These are phyloP conservation scores for Pichia gijzeniarum DNA, from an alignment of 805 yeast species.

Conservation along the genomic window DNA sequence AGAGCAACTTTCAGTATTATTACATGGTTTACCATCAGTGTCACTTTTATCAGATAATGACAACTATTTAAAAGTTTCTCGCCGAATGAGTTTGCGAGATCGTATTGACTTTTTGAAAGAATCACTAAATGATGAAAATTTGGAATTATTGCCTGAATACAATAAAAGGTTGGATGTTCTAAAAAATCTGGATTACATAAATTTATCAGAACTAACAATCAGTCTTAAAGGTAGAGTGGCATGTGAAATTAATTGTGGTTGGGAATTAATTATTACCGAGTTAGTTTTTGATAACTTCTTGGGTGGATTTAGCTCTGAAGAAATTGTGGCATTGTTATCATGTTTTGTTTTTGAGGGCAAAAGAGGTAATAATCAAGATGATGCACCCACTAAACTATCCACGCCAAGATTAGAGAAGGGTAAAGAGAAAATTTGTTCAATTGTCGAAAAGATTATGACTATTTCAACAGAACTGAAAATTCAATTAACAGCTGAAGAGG, in stretches of 20 bases:
- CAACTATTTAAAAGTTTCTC: slow-evolving; percentile 31
- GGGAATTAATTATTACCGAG: slow-evolving; percentile 87
- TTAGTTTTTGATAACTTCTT: slow-evolving; percentile 84
- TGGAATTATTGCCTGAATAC: slow-evolving; percentile 88
- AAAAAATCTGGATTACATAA: slow-evolving; percentile 73
- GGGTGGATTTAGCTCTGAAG: slow-evolving; percentile 91
- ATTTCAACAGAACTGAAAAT: slow-evolving; percentile 67
- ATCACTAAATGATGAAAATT: slow-evolving; percentile 76
- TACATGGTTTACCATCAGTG: slow-evolving; percentile 23
- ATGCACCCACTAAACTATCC: slow-evolving; percentile 36
- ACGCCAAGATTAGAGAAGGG: slow-evolving; percentile 82
- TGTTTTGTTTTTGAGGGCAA: slow-evolving; percentile 91
- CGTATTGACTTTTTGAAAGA: slow-evolving; percentile 52
- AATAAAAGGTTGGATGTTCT: slow-evolving; percentile 81
- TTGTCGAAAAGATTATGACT: slow-evolving; percentile 54
- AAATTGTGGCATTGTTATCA: slow-evolving; percentile 89
- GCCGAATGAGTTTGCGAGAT: slow-evolving; percentile 38
- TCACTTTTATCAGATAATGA: slow-evolving; percentile 10
- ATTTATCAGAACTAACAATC: slow-evolving; percentile 60
- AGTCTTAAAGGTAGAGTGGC: slow-evolving; percentile 81
- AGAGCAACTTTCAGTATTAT: slow-evolving; percentile 18
- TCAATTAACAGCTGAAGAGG: slow-evolving; percentile 74
- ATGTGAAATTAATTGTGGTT: slow-evolving; percentile 86
- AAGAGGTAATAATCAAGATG: slow-evolving; percentile 41
- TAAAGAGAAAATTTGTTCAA: slow-evolving; percentile 56